Evolutionary conservation across 805 yeast genomes (phyloP).

Genomic region (Candida hispaniensis): DNA sequence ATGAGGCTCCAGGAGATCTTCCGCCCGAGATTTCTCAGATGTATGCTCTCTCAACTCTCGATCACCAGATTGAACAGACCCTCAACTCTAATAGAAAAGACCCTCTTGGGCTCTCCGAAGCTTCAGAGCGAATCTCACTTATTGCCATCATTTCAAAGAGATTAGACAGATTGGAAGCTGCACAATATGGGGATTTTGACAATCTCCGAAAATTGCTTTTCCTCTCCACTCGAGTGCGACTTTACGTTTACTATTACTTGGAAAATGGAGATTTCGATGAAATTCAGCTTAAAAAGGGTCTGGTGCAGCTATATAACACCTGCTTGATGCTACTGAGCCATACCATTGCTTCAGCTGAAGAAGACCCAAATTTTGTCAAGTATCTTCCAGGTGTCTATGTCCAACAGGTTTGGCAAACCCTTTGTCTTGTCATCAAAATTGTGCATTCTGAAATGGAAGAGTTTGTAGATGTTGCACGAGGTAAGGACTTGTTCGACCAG

Average conservation of each 20-base stretch:
- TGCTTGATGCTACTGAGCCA: conserved; percentile 62
- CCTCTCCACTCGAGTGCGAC: conserved; percentile 66
- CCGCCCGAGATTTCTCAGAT: conserved; percentile 59
- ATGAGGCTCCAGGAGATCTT: conserved; percentile 39
- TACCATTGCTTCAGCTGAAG: conserved; percentile 38
- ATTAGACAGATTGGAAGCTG: conserved; percentile 47
- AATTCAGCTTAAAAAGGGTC: conserved; percentile 60
- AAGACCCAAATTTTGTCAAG: conserved; percentile 42
- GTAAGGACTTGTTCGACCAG: conserved; percentile 42
- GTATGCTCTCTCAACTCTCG: conserved; percentile 76
- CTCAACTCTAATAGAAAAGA: conserved; percentile 61
- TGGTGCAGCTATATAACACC: conserved; percentile 69
- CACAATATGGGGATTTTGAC: conserved; percentile 49
- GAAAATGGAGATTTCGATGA: conserved; percentile 37
- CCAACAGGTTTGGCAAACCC: conserved; percentile 82
- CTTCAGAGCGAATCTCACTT: conserved; percentile 64
- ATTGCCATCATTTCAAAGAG: conserved; percentile 60
- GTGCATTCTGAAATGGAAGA: conserved; percentile 62
- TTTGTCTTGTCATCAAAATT: conserved; percentile 70
- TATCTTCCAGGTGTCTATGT: conserved; percentile 72
- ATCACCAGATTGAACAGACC: conserved; percentile 72
- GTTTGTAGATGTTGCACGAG: conserved; percentile 58
- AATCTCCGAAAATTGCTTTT: conserved; percentile 60
- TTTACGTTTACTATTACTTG: conserved; percentile 70
- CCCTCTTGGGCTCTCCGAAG: conserved; percentile 52